phyloP scores from a whole-genome alignment of 768 basidiomycete species.

The Lyophyllum atratum region DNA sequence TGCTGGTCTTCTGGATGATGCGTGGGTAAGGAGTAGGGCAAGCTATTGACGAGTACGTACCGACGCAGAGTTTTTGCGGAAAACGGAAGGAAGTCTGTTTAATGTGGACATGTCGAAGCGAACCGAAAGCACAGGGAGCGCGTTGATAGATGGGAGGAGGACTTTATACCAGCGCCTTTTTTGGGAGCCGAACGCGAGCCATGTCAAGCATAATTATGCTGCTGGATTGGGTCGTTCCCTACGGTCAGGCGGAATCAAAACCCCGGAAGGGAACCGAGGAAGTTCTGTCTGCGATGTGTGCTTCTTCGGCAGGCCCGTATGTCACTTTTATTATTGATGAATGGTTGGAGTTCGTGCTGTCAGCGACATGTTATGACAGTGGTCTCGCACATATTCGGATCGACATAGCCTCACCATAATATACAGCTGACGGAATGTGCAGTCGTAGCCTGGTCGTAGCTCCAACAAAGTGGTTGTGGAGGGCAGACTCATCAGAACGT shows the following conservation, averaged over 20 bases:
- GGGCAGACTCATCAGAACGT: too few relatives aligned
- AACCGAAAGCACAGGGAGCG: background rate
- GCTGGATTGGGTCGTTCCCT: background rate
- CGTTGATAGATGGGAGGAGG: background rate
- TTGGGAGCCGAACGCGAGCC: background rate
- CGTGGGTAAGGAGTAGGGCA: background rate
- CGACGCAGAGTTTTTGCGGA: constrained; percentile 15
- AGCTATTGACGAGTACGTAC: background rate
- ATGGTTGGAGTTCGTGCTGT: background rate
- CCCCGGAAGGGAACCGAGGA: constrained; percentile 8
- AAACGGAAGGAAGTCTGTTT: constrained; percentile 23
- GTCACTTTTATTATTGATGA: constrained; percentile 1
- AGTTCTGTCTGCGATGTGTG: constrained; percentile 1
- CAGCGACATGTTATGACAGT: background rate
- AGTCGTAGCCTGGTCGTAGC: too few relatives aligned
- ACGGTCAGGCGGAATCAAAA: background rate
- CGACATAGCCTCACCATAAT: background rate
- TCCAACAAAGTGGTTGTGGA: too few relatives aligned
- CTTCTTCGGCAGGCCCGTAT: background rate
- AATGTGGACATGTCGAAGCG: constrained; percentile 15
- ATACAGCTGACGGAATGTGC: too few relatives aligned
- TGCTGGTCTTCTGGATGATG: constrained; percentile 13
- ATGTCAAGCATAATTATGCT: constrained; percentile 1
- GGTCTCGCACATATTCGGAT: background rate
- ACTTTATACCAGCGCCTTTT: constrained; percentile 6